Conservation (phyloP, 805 yeast genomes). For the Zygosaccharomyces bisporus region DNA sequence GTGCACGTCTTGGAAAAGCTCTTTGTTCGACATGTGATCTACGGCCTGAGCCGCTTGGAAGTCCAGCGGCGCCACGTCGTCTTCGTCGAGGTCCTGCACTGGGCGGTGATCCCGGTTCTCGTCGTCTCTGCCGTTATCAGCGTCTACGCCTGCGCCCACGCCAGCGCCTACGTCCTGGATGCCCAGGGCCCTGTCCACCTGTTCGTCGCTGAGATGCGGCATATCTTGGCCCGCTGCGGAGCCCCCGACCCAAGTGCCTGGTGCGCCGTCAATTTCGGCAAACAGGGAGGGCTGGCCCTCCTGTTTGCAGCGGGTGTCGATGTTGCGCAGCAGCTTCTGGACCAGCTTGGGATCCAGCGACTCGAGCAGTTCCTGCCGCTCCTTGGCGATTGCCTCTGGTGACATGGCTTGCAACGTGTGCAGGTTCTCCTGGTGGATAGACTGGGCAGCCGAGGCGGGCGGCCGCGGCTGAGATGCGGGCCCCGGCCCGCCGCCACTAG, state of each 20-base stretch:
- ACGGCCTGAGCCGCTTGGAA: slow-evolving; percentile 46
- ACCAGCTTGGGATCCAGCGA: slow-evolving; percentile 67
- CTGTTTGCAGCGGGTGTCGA: slow-evolving; percentile 45
- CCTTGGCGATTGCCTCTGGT: slow-evolving; percentile 57
- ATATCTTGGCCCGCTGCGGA: slow-evolving; percentile 21
- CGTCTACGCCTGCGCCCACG: neutral
- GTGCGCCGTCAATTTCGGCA: slow-evolving; percentile 37
- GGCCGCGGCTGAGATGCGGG: slow-evolving; percentile 11
- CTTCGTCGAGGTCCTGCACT: slow-evolving; percentile 42
- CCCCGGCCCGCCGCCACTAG: neutral
- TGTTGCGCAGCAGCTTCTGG: slow-evolving; percentile 53
- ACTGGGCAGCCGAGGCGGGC: slow-evolving; percentile 57
- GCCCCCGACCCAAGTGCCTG: slow-evolving; percentile 39
- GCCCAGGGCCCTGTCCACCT: slow-evolving; percentile 32
- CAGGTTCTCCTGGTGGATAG: slow-evolving; percentile 73
- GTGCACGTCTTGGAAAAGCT: slow-evolving; percentile 50
- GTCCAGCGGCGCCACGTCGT: slow-evolving; percentile 49
- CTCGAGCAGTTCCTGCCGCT: slow-evolving; percentile 62
- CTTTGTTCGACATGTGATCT: slow-evolving; percentile 43
- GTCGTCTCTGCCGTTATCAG: no score
- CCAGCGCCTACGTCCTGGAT: slow-evolving; percentile 5
- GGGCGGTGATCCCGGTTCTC: neutral
- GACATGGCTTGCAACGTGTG: slow-evolving; percentile 59
- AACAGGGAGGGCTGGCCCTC: slow-evolving; percentile 42
- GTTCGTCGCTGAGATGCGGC: slow-evolving; percentile 28